Evolutionary conservation across 371 early-diverging fungal genomes (phyloP), one percentile per base, ranked within the genome.

Genomic region (Cokeromyces recurvatus): DNA sequence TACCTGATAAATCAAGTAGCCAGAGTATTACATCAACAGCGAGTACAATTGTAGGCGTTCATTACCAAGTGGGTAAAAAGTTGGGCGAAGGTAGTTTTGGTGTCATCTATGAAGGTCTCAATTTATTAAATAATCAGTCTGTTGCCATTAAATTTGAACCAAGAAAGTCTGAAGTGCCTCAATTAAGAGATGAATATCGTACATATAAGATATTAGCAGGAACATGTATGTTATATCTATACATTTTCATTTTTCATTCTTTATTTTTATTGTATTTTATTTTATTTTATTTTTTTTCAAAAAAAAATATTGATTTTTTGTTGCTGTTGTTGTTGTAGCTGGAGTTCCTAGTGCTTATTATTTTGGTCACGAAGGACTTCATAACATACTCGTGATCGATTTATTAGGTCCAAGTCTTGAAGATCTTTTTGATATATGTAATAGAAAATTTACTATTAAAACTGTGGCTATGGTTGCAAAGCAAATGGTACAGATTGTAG

Each of bases 61-160:
- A 96, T 67, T 97, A 91, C 69, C 84, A 82, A 59, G 93, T 97
- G 11, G 95, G 95, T 40, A 89, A 88, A 66, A 93, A 92, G 71
- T 87, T 97, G 62, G 98, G 97, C 34, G 97, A 96, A 68, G 98
- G 98, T 32, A 87, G 87, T 54, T 97, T 97, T 78, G 98, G 98
- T 38, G 87, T 94, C 52, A 91, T 97, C 51, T 96, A 95, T 67
- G 94, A 96, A 86, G 98, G 98, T 85, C 22, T 51, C 48, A 80
- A 81, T 55, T 67, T 90, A 43, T 57, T 86, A 11, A 87, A 82
- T 57, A 87, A 89, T 54, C 74, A 75, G 44, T 79, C 77, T 14
- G 85, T 90, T 14, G 93, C 91, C 31, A 89, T 93, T 70, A 93
- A 93, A 66, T 91, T 93, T 60, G 71, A 93, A 65, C 82, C 86